Evolutionary conservation across 371 early-diverging fungal species (phyloP).

Genomic region (Nosema muscidifuracis): DNA sequence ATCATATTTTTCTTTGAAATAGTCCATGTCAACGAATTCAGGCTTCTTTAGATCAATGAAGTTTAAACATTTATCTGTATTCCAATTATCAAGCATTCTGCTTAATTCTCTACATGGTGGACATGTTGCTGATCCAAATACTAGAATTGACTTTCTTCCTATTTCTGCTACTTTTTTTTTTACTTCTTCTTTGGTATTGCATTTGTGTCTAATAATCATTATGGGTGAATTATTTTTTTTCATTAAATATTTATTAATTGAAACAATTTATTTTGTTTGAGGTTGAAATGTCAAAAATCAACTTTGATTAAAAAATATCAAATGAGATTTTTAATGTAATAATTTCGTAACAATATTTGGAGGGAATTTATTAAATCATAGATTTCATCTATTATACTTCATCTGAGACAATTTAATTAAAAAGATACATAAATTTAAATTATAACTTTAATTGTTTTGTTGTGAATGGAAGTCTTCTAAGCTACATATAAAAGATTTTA

Average conservation of each 20-base stretch:
- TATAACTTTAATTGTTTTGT: too few species aligned
- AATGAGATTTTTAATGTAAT: neutral
- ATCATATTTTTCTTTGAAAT: neutral
- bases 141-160: neutral
- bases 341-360: too few species aligned
- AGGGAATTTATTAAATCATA: too few species aligned
- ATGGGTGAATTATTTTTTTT: neutral
- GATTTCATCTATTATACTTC: too few species aligned
- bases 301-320: neutral
- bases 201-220: neutral
- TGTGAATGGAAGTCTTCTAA: too few species aligned
- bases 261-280: too few species aligned
- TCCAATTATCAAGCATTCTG: neutral
- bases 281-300: neutral
- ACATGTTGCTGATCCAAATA: neutral
- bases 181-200: neutral
- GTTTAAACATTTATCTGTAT: neutral
- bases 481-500: too few species aligned
- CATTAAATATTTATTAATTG: too few species aligned
- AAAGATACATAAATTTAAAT: too few species aligned
- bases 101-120: neutral
- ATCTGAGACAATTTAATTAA: too few species aligned
- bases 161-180: neutral
- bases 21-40: neutral
- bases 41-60: neutral